Evolutionary conservation across 805 yeast species (phyloP).

Genomic region (Saccharomycopsis malanga): DNA sequence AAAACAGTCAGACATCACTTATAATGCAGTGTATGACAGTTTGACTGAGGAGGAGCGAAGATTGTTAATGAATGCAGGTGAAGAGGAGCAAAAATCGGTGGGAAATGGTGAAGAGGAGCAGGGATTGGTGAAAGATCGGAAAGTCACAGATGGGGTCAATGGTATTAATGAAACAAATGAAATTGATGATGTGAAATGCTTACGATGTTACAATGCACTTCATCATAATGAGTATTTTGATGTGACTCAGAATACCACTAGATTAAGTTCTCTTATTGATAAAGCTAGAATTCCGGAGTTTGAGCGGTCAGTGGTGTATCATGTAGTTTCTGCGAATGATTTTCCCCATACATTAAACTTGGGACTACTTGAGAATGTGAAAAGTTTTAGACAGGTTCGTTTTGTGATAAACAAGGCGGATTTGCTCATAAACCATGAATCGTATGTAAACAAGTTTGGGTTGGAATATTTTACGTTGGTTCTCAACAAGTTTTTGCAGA

Average conservation of each 20-base stretch:
- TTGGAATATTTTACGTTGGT: conserved; percentile 3
- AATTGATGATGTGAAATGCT: conserved; percentile 1
- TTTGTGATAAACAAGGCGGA: conserved; percentile 35
- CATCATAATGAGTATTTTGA: conserved; percentile 33
- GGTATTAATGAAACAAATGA: not conserved
- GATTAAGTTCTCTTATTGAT: not conserved
- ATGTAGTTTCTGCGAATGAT: conserved; percentile 51
- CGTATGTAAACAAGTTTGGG: conserved; percentile 6
- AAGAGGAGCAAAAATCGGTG: conserved; percentile 1
- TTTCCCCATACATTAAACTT: conserved; percentile 49
- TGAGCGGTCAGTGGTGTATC: conserved; percentile 36
- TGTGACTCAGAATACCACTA: conserved; percentile 25
- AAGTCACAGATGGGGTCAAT: conserved; percentile 15
- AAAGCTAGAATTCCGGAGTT: conserved; percentile 1
- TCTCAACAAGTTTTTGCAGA: conserved; percentile 8
- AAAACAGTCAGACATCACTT: conserved; percentile 7
- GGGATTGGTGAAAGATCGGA: conserved; percentile 8
- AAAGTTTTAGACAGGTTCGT: conserved; percentile 21
- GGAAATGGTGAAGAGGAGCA: too few relatives aligned
- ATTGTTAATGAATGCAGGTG: conserved; percentile 1
- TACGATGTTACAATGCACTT: conserved; percentile 8
- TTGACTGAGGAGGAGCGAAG: conserved; percentile 11
- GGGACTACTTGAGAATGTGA: conserved; percentile 27
- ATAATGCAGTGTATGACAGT: conserved; percentile 4
- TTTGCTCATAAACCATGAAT: conserved; percentile 26